Conservation (phyloP, 140 eudicot species). For the Stevia rebaudiana region DNA sequence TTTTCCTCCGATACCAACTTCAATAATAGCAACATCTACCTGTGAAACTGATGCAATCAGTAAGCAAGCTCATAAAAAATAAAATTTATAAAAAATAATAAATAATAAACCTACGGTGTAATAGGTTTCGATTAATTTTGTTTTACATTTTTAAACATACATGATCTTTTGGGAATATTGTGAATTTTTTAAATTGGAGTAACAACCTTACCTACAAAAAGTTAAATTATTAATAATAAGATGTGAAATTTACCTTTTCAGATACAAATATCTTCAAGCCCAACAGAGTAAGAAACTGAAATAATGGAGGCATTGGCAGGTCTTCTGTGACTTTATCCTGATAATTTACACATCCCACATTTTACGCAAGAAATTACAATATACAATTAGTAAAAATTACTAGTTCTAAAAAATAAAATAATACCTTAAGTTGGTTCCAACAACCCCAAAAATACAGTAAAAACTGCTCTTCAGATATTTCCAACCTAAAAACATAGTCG, state of each 20-base stretch:
- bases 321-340: slow-evolving; percentile 68
- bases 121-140: not conserved
- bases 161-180: not conserved
- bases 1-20: slow-evolving; percentile 93
- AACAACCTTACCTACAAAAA: not conserved
- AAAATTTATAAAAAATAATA: no score
- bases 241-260: slow-evolving; percentile 52
- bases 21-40: slow-evolving; percentile 93
- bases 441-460: slow-evolving; percentile 72
- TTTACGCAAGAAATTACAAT: not conserved
- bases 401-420: not conserved
- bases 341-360: slow-evolving; percentile 24
- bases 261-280: slow-evolving; percentile 73
- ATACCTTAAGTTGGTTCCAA: slow-evolving; percentile 77
- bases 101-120: not conserved
- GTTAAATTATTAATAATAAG: not conserved
- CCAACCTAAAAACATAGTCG: slow-evolving; percentile 53
- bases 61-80: not conserved
- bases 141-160: not conserved
- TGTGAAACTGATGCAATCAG: slow-evolving; percentile 23
- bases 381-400: not conserved
- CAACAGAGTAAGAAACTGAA: slow-evolving; percentile 78
- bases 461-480: slow-evolving; percentile 63
- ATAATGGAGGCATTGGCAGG: slow-evolving; percentile 91
- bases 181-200: not conserved